phyloP scores from a whole-genome alignment of 148 eudicot genomes.

The Cornus controversa region DNA sequence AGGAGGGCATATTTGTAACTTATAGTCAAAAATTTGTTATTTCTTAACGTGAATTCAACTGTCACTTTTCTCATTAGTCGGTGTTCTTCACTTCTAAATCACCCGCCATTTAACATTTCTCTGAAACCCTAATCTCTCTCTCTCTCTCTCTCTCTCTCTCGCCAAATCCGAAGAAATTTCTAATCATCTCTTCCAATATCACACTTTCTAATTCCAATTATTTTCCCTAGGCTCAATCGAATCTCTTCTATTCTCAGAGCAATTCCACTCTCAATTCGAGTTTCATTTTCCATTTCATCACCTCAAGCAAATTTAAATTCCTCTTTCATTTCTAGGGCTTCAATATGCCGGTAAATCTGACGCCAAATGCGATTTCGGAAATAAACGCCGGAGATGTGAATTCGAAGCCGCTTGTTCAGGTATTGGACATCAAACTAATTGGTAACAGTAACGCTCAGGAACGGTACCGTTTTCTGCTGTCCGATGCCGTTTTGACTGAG shows the following conservation, averaged over 20 bases:
- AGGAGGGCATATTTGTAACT: background rate
- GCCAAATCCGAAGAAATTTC: background rate
- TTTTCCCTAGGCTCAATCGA: background rate
- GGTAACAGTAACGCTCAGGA: conserved; percentile 44
- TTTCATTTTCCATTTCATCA: conserved; percentile 1
- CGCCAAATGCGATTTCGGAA: conserved; percentile 64
- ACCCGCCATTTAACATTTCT: background rate
- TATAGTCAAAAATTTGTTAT: background rate
- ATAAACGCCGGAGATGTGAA: conserved; percentile 73
- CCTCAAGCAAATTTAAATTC: background rate
- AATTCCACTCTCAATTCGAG: background rate
- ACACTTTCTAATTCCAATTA: conserved; percentile 1
- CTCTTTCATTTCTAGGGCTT: background rate
- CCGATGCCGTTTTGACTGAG: conserved; percentile 60
- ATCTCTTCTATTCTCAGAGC: background rate
- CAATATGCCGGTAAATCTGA: conserved; percentile 70
- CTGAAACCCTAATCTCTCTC: conserved; percentile 1
- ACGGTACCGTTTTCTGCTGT: conserved; percentile 65
- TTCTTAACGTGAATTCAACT: too few relatives aligned
- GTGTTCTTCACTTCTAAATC: background rate
- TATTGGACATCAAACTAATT: conserved; percentile 58
- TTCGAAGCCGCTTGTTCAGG: conserved; percentile 81
- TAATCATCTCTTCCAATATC: background rate
- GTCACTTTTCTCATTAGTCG: background rate
- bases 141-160: background rate